These are phyloP conservation scores for Colletotrichum horii DNA, from an alignment of 2,329 filamentous ascomycete genomes.

Conservation along the genomic window DNA sequence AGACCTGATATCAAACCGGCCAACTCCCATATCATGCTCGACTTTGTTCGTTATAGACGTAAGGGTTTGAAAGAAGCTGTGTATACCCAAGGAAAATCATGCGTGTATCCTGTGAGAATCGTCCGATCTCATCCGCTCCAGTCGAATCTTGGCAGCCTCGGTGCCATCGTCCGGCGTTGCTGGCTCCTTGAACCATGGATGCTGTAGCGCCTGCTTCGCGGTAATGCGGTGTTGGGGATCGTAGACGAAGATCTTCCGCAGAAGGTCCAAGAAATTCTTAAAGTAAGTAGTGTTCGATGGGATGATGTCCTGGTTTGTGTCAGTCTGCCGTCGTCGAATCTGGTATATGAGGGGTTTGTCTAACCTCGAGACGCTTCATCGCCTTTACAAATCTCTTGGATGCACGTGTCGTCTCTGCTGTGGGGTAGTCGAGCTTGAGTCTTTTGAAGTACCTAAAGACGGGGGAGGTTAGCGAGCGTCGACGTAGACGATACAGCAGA, in stretches of 20 bases:
- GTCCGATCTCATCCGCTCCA: conserved; percentile 53
- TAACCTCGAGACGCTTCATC: conserved; percentile 72
- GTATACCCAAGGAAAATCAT: conserved; percentile 13
- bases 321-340: conserved; percentile 6
- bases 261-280: conserved; percentile 66
- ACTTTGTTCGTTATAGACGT: conserved; percentile 24
- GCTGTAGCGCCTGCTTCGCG: conserved; percentile 68
- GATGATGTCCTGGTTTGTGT: conserved; percentile 63
- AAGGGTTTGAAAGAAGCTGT: conserved; percentile 13
- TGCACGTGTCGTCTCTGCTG: conserved; percentile 65
- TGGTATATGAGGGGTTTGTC: conserved; percentile 27
- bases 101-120: conserved; percentile 32
- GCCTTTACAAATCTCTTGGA: conserved; percentile 72
- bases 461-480: background rate
- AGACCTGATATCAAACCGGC: conserved; percentile 22
- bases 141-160: conserved; percentile 68
- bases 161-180: conserved; percentile 70
- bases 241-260: conserved; percentile 72
- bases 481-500: background rate
- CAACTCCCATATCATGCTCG: conserved; percentile 25
- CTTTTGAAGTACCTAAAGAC: conserved; percentile 68
- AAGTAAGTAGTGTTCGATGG: conserved; percentile 64
- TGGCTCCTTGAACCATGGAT: conserved; percentile 71
- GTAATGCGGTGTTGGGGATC: conserved; percentile 70
- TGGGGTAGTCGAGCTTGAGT: conserved; percentile 69